Evolutionary conservation across 331 rosid species (phyloP), one percentile per base, ranked within the genome.

Genomic region (Stylosanthes scabra): DNA sequence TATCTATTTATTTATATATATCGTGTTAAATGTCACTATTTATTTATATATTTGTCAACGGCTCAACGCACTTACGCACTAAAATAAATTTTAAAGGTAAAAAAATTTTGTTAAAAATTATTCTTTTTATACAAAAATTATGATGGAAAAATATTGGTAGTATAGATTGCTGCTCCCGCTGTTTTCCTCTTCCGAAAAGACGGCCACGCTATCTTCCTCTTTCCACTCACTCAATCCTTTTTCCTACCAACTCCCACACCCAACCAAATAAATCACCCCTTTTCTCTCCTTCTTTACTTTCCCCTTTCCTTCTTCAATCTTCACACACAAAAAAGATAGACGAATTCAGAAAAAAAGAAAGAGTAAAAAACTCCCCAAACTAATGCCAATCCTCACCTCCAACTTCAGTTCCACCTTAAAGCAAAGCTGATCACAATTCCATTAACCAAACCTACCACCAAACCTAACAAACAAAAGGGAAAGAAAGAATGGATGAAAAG

Each of bases 401-500:
- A 6, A 52, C 28, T 50, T 50, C 56, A 50, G 2, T 50, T n/a
- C 2, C 6, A 50, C 6, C 56, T n/a, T 50, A 12, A 50, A n/a
- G 7, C 55, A 4, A n/a, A 50, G 16, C 56, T 15, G 58, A 14
- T 52, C 58, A 0, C 51, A 46, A 9, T 13, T 46, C 11, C 51
- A 2, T 3, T 46, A 46, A 46, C 11, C n/a, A 46, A 11, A 11
- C 51, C 51, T 46, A 46, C 11, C 12, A 9, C 51, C 51, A 46
- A 46, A 34, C 39, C 39, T 34, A 34, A 34, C 39, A 3, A 34
- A 3, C 39, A 34, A 34, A 34, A 34, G 25, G 25, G 25, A 20
- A 20, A 20, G 25, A 20, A 13, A 28, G 15, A 12, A 91, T 90
- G 99, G 97, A 95, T 6, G 75, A 63, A 1, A 86, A 90, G 27